Evolutionary conservation across 2,329 filamentous ascomycete species (phyloP), one percentile per base, ranked within the genome.

Genomic region (Colletotrichum filicis): DNA sequence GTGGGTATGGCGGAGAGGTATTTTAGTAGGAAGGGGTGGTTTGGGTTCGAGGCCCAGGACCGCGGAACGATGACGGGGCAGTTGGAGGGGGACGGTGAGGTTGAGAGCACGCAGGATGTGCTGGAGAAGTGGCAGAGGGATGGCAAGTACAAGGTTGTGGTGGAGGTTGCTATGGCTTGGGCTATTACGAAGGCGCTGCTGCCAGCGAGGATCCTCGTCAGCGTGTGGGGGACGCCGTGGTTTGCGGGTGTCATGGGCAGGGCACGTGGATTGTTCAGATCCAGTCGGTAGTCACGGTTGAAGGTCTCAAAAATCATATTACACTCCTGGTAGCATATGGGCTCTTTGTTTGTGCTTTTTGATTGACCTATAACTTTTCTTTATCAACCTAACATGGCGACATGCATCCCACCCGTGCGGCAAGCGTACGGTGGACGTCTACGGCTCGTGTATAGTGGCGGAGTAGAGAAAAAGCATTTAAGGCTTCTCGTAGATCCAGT

Each of bases 401-500:
- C 66, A 65, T 56, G 63, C 52, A 24, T 58, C 66, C 56, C 22
- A 63, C 56, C 22, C 19, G 49, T 26, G 46, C 30, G n/a, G 26
- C 12, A 11, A 19, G 24, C 6, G 42, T 30, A 59, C 28, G 26
- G 32, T 42, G 30, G 62, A 68, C 52, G 35, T 55, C 11, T 62
- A 28, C 26, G 28, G 37, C 62, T 62, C 56, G n/a, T 68, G 69
- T 42, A 49, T 32, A 49, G 46, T 46, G 62, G 72, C 16, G 12
- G 66, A 42, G 30, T 37, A 68, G 68, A 49, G 42, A 49, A n/a
- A 53, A 56, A 66, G 37, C 37, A 42, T 79, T 83, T 87, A 88
- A 76, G 87, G 79, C 90, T 97, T 96, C 94, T 99, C 97, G 90
- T 98, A 98, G 90, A 98, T 89, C 97, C 97, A 98, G 90, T 94